Base-by-base conservation (phyloP, 345 rosid genomes). In the Eucalyptus polyanthemos region DNA sequence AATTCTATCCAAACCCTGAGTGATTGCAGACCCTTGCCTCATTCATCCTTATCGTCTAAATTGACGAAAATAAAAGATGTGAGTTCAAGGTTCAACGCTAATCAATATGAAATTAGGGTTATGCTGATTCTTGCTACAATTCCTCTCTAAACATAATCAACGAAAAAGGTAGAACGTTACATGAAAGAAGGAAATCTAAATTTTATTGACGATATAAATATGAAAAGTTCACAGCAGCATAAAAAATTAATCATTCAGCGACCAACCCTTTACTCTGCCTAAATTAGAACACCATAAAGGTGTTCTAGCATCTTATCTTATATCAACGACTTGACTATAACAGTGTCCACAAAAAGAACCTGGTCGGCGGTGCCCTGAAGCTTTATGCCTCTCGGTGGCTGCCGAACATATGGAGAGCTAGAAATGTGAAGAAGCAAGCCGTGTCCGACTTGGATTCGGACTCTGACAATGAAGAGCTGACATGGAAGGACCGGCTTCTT, bases 381-480 rank as follows among this genome's bases (percentile, higher is more conserved):
- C 92, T 95, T 44, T 97, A 96, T 88, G 99, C 98, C 14, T 94
- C 97, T 87, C 90, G 96, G 90, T 94, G 98, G 99, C 95, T 98
- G 49, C 99, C 99, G 13, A 89, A 92, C 54, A 91, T 95, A 53
- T 93, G 93, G 42, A 93, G 94, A 93, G 88, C 93, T 88, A 88
- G 89, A 88, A 91, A 90, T 86, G 88, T 87, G 60, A 93, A 90
- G 14, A 92, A 92, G 80, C 91, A 90, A 89, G 90, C 29, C 40
- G 56, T 7, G 40, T 54, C 45, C 21, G 89, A 87, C 22, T 94
- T 94, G 6, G 98, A 90, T 65, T 94, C 96, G 8, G 97, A 96
- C 89, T 97, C 99, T 6, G 96, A 96, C 7, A 90, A 67, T 67
- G 91, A 87, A 85, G 95, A 93, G 25, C 80, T 89, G 67, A 50